phyloP scores from a whole-genome alignment of 495 filamentous ascomycete genomes.

The Penicillium parvum region DNA sequence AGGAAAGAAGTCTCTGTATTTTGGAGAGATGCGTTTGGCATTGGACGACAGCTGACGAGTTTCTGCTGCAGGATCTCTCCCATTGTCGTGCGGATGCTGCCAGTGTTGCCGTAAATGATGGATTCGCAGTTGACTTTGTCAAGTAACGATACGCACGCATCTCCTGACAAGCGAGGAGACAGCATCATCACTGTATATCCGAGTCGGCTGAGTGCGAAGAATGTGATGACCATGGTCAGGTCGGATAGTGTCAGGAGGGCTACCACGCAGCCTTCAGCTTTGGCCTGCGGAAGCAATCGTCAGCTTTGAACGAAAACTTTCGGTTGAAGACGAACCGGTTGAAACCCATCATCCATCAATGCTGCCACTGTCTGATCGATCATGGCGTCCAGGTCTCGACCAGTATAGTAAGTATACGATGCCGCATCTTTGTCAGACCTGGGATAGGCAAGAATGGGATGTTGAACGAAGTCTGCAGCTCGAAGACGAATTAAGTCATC shows the following conservation, averaged over 20 bases:
- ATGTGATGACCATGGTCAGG: constrained; percentile 51
- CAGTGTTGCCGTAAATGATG: constrained; percentile 38
- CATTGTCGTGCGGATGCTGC: constrained; percentile 37
- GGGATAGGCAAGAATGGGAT: constrained; percentile 51
- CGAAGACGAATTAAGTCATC: constrained; percentile 49
- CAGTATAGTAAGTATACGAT: constrained; percentile 50
- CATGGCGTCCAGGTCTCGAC: constrained; percentile 49
- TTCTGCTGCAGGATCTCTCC: constrained; percentile 36
- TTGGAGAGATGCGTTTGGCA: constrained; percentile 14
- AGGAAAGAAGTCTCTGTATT: constrained; percentile 24
- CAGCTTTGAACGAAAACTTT: not conserved
- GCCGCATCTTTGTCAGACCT: constrained; percentile 27
- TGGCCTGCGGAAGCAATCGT: constrained; percentile 20
- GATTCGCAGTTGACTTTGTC: constrained; percentile 42
- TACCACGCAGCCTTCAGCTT: constrained; percentile 35
- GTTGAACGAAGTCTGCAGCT: constrained; percentile 45
- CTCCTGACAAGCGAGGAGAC: constrained; percentile 51
- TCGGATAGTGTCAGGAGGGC: constrained; percentile 53
- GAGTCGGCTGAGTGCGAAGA: constrained; percentile 55
- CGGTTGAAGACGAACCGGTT: constrained; percentile 18
- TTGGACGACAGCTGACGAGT: constrained; percentile 31
- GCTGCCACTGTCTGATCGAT: constrained; percentile 42
- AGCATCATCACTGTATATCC: constrained; percentile 56
- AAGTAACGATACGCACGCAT: constrained; percentile 50
- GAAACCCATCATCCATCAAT: constrained; percentile 38